Percentiles rank a stretch among this genome's conserved stretches.
phyloP scores from a whole-genome alignment of 208 protist species.

The Phytomonas serpens region DNA sequence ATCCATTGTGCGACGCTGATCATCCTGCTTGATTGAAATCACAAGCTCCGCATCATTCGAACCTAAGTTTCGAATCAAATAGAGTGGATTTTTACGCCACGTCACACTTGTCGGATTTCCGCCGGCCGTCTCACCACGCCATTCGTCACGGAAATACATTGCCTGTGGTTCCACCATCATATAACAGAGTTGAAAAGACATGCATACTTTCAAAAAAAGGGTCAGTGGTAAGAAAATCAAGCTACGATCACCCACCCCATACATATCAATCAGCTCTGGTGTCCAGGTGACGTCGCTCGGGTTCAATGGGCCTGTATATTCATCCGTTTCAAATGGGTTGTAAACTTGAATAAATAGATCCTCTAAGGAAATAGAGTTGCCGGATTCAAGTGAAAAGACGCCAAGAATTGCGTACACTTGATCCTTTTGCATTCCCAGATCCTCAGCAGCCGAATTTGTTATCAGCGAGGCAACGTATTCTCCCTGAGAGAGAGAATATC shows the following conservation, averaged over 20 bases:
- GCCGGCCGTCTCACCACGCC: slow-evolving; percentile 36
- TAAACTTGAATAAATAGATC: slow-evolving; percentile 67
- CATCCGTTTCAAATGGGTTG: slow-evolving; percentile 61
- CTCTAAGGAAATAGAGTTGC: slow-evolving; percentile 19
- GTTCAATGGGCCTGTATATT: slow-evolving; percentile 54
- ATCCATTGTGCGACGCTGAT: slow-evolving; percentile 70
- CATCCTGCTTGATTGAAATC: slow-evolving; percentile 66
- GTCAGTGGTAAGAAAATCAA: slow-evolving; percentile 53
- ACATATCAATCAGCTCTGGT: slow-evolving; percentile 25
- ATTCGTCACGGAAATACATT: slow-evolving; percentile 30
- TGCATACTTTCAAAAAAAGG: slow-evolving; percentile 31
- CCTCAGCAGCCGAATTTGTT: slow-evolving; percentile 26
- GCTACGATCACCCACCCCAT: slow-evolving; percentile 35
- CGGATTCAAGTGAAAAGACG: slow-evolving; percentile 30
- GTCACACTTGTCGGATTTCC: slow-evolving; percentile 62
- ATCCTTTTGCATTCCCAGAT: slow-evolving; percentile 44
- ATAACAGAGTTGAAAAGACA: slow-evolving; percentile 50
- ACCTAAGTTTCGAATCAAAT: slow-evolving; percentile 47
- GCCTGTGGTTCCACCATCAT: slow-evolving; percentile 34
- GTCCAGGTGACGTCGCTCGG: slow-evolving; percentile 40
- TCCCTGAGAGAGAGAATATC: slow-evolving; percentile 45
- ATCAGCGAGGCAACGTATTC: slow-evolving; percentile 37
- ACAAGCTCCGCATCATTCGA: slow-evolving; percentile 20
- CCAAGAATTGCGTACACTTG: slow-evolving; percentile 56
- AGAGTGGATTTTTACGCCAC: slow-evolving; percentile 75